A percentile compares a stretch with the other conserved stretches of the same genome.
These are phyloP conservation scores for Alternaria metachromatica DNA, from an alignment of 2,329 filamentous ascomycete genomes.

Conservation along the genomic window DNA sequence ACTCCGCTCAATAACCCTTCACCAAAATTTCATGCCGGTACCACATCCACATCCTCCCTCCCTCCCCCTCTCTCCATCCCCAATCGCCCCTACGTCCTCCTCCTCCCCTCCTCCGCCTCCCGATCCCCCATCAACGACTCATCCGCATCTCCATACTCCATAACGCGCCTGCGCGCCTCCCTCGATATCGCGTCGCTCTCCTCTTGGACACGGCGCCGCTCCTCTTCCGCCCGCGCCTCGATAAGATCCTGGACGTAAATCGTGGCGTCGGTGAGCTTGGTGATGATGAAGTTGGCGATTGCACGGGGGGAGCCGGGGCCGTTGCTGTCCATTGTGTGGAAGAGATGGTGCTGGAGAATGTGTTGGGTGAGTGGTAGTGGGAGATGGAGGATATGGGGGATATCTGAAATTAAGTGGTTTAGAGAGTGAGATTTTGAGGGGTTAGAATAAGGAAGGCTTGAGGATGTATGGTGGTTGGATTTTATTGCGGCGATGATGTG, in stretches of 20 bases:
- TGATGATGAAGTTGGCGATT: not conserved
- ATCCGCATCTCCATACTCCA: not conserved
- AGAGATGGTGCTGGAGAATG: too few species aligned
- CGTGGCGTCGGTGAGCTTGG: not conserved
- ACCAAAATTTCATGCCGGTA: too few species aligned
- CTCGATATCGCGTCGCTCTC: too few species aligned
- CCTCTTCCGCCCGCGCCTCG: not conserved
- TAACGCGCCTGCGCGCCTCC: not conserved
- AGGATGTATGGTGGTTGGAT: accelerated
- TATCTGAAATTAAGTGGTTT: not conserved
- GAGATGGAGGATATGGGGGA: too few species aligned
- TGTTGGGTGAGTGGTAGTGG: too few species aligned
- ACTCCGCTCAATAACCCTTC: too few species aligned
- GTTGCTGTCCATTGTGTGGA: not conserved
- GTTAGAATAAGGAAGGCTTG: accelerated
- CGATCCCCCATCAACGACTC: not conserved
- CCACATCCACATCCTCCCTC: too few species aligned
- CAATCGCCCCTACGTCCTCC: not conserved
- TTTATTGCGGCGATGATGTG: not conserved
- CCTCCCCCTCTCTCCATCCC: too few species aligned
- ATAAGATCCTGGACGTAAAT: not conserved
- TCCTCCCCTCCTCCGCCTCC: not conserved
- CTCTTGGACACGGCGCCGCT: accelerated
- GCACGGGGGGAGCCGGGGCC: not conserved
- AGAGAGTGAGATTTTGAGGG: not conserved